Base-by-base conservation (phyloP, 208 protist genomes). In the Zelonia costaricensis region DNA sequence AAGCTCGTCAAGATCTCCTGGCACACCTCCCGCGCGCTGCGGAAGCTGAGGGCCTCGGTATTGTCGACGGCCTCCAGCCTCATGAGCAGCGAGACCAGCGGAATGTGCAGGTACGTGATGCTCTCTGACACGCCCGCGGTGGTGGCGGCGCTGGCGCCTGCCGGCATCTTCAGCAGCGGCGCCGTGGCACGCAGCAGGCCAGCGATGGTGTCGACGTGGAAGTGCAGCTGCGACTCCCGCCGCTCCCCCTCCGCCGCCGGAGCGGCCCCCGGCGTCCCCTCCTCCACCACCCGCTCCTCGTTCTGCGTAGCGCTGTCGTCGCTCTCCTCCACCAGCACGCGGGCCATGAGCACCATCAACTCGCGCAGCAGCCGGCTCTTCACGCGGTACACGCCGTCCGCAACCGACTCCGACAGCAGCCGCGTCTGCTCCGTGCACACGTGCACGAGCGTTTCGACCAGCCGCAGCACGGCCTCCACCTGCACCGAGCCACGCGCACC, bases 61-160 rank as follows among this genome's bases (percentile, higher is more conserved):
- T 78, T 76, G 44, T 86, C 72, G 6, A 90, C 66, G 5, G 78
- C 51, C 42, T 90, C 82, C 38, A 96, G 71, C 36, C 85, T 83
- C 20, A 93, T 80, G 33, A 96, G 75, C 60, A 96, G 76, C 27
- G 86, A 88, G 13, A 91, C 76, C 15, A 96, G 49, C 4, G 87
- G 85, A 33, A 93, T 86, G 73, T 96, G 90, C 62, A 96, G 56
- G 33, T 56, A 59, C 16, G 56, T 48, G 39, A 44, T 33, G 38
- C 23, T 60, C 30, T 53, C 54, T 20, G 46, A 16, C 22, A 30
- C 25, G 27, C 22, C 67, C 18, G 44, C 42, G 31, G 53, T 25
- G 23, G 71, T 49, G 15, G 28, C 42, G 22, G 57, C 42, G 13
- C 58, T 20, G 38, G 52, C 27, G 8, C 35, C 47, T 4, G 31